Evolutionary conservation across 2,329 filamentous ascomycete genomes (phyloP).

Genomic region (Verticillium tricorpus): DNA sequence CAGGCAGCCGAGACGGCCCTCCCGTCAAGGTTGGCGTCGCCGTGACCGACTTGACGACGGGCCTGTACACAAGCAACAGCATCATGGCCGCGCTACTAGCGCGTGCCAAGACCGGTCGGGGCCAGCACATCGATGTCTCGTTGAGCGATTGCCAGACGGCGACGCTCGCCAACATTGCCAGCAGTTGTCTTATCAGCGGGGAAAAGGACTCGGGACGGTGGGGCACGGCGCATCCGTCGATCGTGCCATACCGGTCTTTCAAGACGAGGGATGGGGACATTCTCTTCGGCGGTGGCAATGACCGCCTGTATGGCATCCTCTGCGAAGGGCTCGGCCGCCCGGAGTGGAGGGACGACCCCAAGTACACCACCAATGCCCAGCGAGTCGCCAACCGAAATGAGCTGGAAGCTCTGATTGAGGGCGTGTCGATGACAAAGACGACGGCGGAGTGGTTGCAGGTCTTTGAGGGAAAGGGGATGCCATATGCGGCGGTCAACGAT

Average conservation of each 20-base stretch:
- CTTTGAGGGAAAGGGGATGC: slow-evolving; percentile 88
- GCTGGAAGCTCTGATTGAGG: slow-evolving; percentile 76
- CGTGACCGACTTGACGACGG: slow-evolving; percentile 93
- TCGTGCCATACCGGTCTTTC: slow-evolving; percentile 91
- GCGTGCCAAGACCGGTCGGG: slow-evolving; percentile 67
- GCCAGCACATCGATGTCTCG: slow-evolving; percentile 88
- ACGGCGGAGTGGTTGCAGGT: slow-evolving; percentile 84
- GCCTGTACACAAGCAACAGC: slow-evolving; percentile 89
- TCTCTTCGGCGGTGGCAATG: slow-evolving; percentile 68
- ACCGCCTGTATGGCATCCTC: slow-evolving; percentile 62
- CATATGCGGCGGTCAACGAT: slow-evolving; percentile 89
- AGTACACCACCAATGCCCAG: slow-evolving; percentile 57
- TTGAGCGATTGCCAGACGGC: slow-evolving; percentile 94
- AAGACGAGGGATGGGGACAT: slow-evolving; percentile 67
- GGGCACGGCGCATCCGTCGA: slow-evolving; percentile 97
- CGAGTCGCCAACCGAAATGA: slow-evolving; percentile 68
- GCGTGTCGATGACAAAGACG: slow-evolving; percentile 67
- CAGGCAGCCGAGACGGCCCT: slow-evolving; percentile 78
- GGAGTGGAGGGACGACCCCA: slow-evolving; percentile 56
- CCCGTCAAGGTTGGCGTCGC: slow-evolving; percentile 97
- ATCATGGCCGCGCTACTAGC: slow-evolving; percentile 91
- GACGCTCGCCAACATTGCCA: slow-evolving; percentile 91
- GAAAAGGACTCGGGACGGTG: slow-evolving; percentile 84
- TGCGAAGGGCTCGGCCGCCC: slow-evolving; percentile 54
- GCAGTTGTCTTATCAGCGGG: slow-evolving; percentile 83